Evolutionary conservation across 2,329 filamentous ascomycete genomes (phyloP).

Genomic region (Paecilomyces formosus): DNA sequence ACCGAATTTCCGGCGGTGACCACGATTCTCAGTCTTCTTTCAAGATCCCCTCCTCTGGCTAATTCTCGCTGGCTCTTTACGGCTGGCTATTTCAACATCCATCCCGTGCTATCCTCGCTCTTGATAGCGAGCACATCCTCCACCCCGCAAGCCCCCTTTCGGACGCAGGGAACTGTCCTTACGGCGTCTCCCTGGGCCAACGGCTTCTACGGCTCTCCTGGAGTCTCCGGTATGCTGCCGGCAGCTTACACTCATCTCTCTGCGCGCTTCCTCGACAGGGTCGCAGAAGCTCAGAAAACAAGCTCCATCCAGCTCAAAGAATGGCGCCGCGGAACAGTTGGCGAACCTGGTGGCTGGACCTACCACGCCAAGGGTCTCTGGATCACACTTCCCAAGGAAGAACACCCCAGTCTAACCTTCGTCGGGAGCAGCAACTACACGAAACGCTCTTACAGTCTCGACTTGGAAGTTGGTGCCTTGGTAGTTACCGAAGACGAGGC

Average conservation of each 20-base stretch:
- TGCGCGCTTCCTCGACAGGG: slow-evolving; percentile 65
- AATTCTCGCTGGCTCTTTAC: slow-evolving; percentile 89
- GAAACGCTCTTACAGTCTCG: slow-evolving; percentile 82
- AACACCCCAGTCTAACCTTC: slow-evolving; percentile 67
- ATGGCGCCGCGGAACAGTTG: slow-evolving; percentile 77
- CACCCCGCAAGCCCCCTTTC: slow-evolving; percentile 18
- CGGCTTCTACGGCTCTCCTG: slow-evolving; percentile 84
- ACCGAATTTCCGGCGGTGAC: slow-evolving; percentile 82
- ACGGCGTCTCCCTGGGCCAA: slow-evolving; percentile 92
- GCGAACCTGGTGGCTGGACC: slow-evolving; percentile 80
- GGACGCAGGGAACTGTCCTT: slow-evolving; percentile 66
- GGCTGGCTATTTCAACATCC: slow-evolving; percentile 97
- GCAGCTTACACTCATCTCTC: slow-evolving; percentile 88
- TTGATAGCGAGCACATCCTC: slow-evolving; percentile 61
- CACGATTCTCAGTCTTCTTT: slow-evolving; percentile 62
- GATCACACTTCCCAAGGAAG: slow-evolving; percentile 58
- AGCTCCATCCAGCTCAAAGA: slow-evolving; percentile 68
- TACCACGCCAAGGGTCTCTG: slow-evolving; percentile 97
- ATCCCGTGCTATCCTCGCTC: slow-evolving; percentile 70
- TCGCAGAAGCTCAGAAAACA: slow-evolving; percentile 45
- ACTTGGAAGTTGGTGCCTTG: slow-evolving; percentile 81
- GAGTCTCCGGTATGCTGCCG: slow-evolving; percentile 82
- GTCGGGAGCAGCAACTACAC: slow-evolving; percentile 96
- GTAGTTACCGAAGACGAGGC: slow-evolving; percentile 72
- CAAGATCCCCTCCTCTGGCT: slow-evolving; percentile 51